Conservation (phyloP, 2,329 filamentous ascomycete species). For the Aureobasidium lini region DNA sequence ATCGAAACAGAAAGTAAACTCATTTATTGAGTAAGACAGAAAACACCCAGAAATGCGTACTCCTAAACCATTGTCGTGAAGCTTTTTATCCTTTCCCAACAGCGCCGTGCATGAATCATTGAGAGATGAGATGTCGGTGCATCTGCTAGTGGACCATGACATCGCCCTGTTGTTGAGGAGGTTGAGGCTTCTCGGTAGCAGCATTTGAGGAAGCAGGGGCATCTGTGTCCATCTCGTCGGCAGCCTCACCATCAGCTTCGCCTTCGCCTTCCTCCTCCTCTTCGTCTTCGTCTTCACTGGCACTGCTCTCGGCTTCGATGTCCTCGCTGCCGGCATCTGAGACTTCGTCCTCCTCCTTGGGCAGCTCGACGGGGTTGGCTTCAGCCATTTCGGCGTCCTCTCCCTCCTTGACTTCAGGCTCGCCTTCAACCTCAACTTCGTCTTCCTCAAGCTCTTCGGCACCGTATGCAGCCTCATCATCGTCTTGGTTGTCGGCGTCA, state of each 20-base stretch:
- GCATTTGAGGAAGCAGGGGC: neutral
- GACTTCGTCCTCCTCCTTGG: constrained; percentile 54
- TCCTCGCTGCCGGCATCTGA: constrained; percentile 73
- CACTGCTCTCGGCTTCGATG: constrained; percentile 68
- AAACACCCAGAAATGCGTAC: constrained; percentile 12
- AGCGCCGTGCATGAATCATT: constrained; percentile 11
- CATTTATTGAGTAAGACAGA: neutral
- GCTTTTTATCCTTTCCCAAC: constrained; percentile 4
- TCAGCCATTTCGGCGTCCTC: constrained; percentile 73
- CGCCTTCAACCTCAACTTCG: constrained; percentile 43
- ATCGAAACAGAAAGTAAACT: neutral
- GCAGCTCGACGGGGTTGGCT: constrained; percentile 47
- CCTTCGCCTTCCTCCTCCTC: constrained; percentile 56
- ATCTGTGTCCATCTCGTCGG: constrained; percentile 25
- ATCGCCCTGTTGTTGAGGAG: constrained; percentile 15
- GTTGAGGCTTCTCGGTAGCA: neutral
- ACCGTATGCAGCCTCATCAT: constrained; percentile 80
- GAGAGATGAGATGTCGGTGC: neutral
- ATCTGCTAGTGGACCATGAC: constrained; percentile 18
- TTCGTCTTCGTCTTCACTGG: constrained; percentile 62
- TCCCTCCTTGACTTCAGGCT: constrained; percentile 32
- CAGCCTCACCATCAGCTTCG: constrained; percentile 37
- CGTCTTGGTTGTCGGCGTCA: constrained; percentile 78
- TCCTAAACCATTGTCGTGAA: constrained; percentile 10
- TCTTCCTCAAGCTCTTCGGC: constrained; percentile 71